Evolutionary conservation across 345 rosid genomes (phyloP).

Genomic region (Sapria himalayana): DNA sequence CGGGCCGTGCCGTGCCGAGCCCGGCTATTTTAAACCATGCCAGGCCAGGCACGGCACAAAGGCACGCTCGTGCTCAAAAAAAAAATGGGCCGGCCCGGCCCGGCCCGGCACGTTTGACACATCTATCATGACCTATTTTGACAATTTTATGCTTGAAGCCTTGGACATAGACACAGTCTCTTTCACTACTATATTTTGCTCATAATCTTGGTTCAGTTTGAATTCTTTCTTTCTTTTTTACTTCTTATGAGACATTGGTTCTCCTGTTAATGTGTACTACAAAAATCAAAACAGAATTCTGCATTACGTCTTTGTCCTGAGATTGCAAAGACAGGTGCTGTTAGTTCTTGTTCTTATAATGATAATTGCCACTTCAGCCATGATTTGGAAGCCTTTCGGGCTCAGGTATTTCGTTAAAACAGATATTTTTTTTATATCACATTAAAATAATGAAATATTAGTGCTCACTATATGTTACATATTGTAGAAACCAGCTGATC

Average conservation of each 20-base stretch:
- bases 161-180: too few species aligned
- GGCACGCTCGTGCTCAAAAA: too few species aligned
- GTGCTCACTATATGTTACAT: not conserved
- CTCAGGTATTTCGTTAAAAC: slow-evolving; percentile 30
- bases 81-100: too few species aligned
- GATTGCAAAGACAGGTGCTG: slow-evolving; percentile 48
- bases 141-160: too few species aligned
- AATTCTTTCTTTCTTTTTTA: not conserved
- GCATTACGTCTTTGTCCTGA: slow-evolving; percentile 39
- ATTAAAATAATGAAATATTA: not conserved
- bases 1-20: too few species aligned
- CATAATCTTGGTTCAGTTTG: too few species aligned
- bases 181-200: too few species aligned
- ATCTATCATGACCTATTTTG: too few species aligned
- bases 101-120: too few species aligned
- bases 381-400: slow-evolving; percentile 46
- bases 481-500: slow-evolving; percentile 68
- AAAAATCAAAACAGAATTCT: slow-evolving; percentile 22
- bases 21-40: too few species aligned
- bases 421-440: too few species aligned
- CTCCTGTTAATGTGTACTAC: not conserved
- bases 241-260: not conserved
- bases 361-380: slow-evolving; percentile 70
- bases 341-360: slow-evolving; percentile 35
- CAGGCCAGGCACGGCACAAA: too few species aligned